These are phyloP conservation scores for Magnolia officinalis DNA, from an alignment of 164 flowering plant species.

Conservation along the genomic window DNA sequence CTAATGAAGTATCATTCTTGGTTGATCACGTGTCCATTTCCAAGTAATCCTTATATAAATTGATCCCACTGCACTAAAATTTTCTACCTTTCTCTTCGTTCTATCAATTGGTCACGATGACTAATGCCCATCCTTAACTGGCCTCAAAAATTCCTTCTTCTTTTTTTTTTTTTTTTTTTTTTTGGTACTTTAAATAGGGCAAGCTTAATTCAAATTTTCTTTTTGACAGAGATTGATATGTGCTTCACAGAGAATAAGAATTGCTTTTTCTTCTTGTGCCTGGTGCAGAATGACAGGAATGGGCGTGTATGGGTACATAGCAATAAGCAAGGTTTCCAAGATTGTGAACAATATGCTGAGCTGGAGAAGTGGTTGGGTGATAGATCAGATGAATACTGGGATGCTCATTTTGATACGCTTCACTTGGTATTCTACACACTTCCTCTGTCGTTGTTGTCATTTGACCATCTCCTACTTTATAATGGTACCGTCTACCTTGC, in stretches of 20 bases:
- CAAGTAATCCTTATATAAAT: too few relatives aligned
- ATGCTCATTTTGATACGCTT: conserved; percentile 39
- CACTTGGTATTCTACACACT: conserved; percentile 30
- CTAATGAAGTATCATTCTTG: too few relatives aligned
- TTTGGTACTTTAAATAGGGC: too few relatives aligned
- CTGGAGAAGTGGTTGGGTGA: conserved; percentile 56
- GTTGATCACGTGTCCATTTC: too few relatives aligned
- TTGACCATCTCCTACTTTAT: not conserved
- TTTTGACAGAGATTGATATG: not conserved
- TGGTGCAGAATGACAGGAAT: conserved; percentile 34
- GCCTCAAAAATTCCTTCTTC: too few relatives aligned
- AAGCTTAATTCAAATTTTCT: too few relatives aligned
- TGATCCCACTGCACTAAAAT: too few relatives aligned
- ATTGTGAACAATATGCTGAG: conserved; percentile 54
- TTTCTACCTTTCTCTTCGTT: too few relatives aligned
- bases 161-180: too few relatives aligned
- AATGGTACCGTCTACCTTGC: not conserved
- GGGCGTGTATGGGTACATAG: conserved; percentile 45
- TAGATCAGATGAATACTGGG: conserved; percentile 45
- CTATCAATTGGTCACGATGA: too few relatives aligned
- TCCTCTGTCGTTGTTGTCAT: not conserved
- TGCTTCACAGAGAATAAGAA: not conserved
- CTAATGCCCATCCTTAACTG: too few relatives aligned
- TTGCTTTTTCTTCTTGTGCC: not conserved
- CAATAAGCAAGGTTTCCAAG: conserved; percentile 59